phyloP scores from a whole-genome alignment of 768 basidiomycete genomes.

The Aureoboletus auriporus region DNA sequence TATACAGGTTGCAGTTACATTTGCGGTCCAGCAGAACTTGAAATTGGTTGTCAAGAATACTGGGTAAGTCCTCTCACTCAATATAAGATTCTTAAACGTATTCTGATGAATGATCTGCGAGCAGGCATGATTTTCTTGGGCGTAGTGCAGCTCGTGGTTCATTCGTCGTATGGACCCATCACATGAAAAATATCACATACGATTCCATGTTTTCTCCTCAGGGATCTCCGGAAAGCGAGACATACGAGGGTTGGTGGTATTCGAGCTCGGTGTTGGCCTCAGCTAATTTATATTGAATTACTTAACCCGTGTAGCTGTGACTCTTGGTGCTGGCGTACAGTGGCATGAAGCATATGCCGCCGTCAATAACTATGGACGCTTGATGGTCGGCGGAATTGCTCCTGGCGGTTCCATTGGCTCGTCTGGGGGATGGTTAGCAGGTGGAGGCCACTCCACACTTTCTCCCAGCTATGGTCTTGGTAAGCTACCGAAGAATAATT shows the following conservation, averaged over 20 bases:
- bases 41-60: conserved; percentile 21
- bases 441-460: conserved; percentile 29
- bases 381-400: conserved; percentile 43
- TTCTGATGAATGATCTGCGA: neutral
- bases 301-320: no score
- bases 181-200: conserved; percentile 37
- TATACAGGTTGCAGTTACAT: conserved; percentile 18
- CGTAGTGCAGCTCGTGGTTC: conserved; percentile 28
- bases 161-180: conserved; percentile 40
- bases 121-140: conserved; percentile 24
- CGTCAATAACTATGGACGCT: conserved; percentile 33
- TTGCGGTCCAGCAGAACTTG: conserved; percentile 14
- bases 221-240: conserved; percentile 4
- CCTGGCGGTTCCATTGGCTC: conserved; percentile 38
- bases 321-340: conserved; percentile 16
- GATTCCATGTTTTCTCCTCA: conserved; percentile 5
- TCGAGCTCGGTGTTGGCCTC: conserved; percentile 16
- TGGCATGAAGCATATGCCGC: conserved; percentile 43
- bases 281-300: conserved; percentile 20
- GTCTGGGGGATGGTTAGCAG: no score
- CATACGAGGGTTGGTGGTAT: conserved; percentile 18
- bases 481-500: conserved; percentile 7
- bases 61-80: conserved; percentile 5
- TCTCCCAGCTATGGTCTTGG: conserved; percentile 42
- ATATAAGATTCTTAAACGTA: neutral